Evolutionary conservation across 345 rosid genomes (phyloP), one percentile per base, ranked within the genome.

Genomic region (Eucalyptus regnans): DNA sequence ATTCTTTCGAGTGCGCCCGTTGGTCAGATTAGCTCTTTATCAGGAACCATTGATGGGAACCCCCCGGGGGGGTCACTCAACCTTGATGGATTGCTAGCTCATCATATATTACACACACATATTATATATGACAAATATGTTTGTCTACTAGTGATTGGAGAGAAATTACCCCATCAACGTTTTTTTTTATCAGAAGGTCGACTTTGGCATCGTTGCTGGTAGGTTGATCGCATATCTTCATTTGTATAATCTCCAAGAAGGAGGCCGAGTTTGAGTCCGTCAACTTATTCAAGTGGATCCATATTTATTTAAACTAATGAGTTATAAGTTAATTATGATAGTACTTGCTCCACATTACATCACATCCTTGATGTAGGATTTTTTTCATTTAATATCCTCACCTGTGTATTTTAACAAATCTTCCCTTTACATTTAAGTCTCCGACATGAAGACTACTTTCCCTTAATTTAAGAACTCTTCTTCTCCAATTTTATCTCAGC

Each of bases 241-340:
- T 41, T 6, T 1, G 9, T 9, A 3, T 6, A 41, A 76, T 41
- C 84, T 10, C 84, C 9, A 3, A 20, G 0, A 41, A 6, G 4
- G 14, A 41, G 5, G 2, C 1, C 0, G 7, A 76, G 6, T 41
- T 41, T 76, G 48, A 76, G 7, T 1, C 15, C 1, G 3, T 76
- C 48, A 41, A 76, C 48, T 18, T 41, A 41, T 22, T 41, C 48
- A 41, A 11, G 48, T 41, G 15, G 16, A 41, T 43, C 23, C 9
- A 20, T 71, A 18, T 52, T 52, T 52, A 14, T 43, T 37, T 41
- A 18, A 71, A 71, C 12, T 12, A 37, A 37, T 5, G 7, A 15
- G 6, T 66, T 8, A 31, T 71, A 12, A 7, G 43, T 13, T 76
- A 76, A 76, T 76, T 76, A 41, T 20, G 48, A 76, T 41, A 20